These are phyloP conservation scores for Nidularia sp. DNA, from an alignment of 768 basidiomycete species.

Conservation along the genomic window DNA sequence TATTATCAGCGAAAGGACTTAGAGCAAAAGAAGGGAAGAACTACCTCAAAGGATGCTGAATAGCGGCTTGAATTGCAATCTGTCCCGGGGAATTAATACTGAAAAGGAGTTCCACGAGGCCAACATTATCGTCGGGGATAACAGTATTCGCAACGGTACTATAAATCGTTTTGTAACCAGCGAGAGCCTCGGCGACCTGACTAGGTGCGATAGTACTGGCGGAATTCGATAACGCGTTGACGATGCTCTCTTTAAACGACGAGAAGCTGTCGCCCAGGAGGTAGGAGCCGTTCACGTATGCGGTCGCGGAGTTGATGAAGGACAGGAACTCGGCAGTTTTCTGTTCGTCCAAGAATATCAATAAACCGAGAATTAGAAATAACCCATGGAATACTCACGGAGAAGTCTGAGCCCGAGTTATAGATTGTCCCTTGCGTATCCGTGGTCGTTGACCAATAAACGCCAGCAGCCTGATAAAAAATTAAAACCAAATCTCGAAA, in stretches of 20 bases:
- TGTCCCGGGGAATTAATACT: slow-evolving; percentile 29
- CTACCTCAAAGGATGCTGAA: slow-evolving; percentile 61
- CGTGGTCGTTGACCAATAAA: slow-evolving; percentile 15
- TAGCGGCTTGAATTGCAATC: slow-evolving; percentile 58
- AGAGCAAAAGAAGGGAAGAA: neutral
- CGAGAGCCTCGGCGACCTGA: slow-evolving; percentile 37
- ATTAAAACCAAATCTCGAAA: neutral
- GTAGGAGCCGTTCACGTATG: neutral
- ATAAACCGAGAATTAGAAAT: neutral
- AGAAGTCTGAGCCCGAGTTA: slow-evolving; percentile 19
- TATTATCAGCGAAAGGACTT: neutral
- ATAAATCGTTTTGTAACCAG: slow-evolving; percentile 57
- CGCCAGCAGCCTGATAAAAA: slow-evolving; percentile 17
- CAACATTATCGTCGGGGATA: slow-evolving; percentile 29
- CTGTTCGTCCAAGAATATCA: slow-evolving; percentile 5
- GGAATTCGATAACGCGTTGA: neutral
- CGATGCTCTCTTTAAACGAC: neutral
- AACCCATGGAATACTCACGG: slow-evolving; percentile 12
- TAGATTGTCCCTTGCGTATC: slow-evolving; percentile 31
- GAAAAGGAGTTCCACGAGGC: slow-evolving; percentile 54
- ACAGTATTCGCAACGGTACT: slow-evolving; percentile 34
- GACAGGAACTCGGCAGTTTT: slow-evolving; percentile 39
- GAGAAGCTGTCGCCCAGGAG: neutral
- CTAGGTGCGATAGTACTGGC: slow-evolving; percentile 35
- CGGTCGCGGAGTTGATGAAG: slow-evolving; percentile 46